Base-by-base conservation (phyloP, 257 asterid species). In the Solanum rostratum region DNA sequence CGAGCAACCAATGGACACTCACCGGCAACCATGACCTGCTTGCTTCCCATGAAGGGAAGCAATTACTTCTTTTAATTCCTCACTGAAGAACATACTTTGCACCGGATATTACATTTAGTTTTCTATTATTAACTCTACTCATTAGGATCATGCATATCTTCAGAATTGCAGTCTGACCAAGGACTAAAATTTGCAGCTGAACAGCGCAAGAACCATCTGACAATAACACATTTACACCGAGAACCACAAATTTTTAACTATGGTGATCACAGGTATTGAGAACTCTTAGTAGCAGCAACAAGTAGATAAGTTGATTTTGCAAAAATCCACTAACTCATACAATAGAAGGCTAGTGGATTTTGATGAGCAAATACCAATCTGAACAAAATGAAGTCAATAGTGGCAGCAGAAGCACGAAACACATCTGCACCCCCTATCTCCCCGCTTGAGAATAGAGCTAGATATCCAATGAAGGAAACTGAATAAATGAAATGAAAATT, bases 1-100 rank as follows among this genome's bases (percentile, higher is more conserved):
- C 91, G 94, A 89, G 96, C 97, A 92, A 92, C 87, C 91, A 93
- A 90, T 88, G 91, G 91, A 91, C 97, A 92, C 96, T 93, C 94
- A 93, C 86, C 94, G 85, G 94, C 96, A 91, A 91, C 93, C 95
- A 94, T 91, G 93, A 91, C 93, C 97, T 90, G 97, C 90, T 91
- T 92, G 93, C 97, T 90, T 91, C 94, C 95, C 98, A 87, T 88
- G 88, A 85, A 88, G 94, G 97, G 96, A 90, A 94, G 91, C 88
- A 91, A 84, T 84, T 80, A 87, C 88, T 91, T 90, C 87, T 90
- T 94, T 87, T 81, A 86, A 85, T 80, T 88, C 87, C 86, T 87
- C 90, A 90, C 81, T 84, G 84, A 87, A 88, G 83, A 90, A 50
- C 54, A 85, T 81, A 68, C 86, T 74, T 88, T 89, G 82, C 65